Evolutionary conservation across 1,284 basidiomycete genomes (phyloP).

Genomic region (Tilletiaria anomala): DNA sequence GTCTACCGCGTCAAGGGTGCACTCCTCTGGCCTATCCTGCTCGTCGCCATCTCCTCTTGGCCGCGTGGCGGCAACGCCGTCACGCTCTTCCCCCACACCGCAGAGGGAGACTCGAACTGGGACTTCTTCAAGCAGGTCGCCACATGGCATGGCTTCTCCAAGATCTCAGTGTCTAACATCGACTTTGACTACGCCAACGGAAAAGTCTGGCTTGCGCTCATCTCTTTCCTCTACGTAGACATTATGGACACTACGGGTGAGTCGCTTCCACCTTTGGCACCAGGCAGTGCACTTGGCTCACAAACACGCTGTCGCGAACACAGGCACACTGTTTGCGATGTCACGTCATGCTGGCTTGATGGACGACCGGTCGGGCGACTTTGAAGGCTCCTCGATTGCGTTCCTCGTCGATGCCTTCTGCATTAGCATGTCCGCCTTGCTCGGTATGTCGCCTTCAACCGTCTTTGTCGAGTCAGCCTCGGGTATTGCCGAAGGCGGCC

Average conservation of each 20-base stretch:
- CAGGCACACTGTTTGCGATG: slow-evolving; percentile 76
- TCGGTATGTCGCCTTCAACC: slow-evolving; percentile 75
- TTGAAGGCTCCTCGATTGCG: slow-evolving; percentile 69
- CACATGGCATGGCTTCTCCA: slow-evolving; percentile 46
- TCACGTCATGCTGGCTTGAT: slow-evolving; percentile 78
- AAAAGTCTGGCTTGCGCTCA: slow-evolving; percentile 68
- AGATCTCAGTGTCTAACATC: slow-evolving; percentile 47
- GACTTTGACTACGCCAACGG: slow-evolving; percentile 50
- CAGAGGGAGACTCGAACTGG: slow-evolving; percentile 56
- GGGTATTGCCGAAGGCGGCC: slow-evolving; percentile 58
- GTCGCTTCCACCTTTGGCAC: background rate
- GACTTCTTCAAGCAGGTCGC: slow-evolving; percentile 78
- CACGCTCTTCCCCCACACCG: slow-evolving; percentile 66
- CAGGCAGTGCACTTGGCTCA: background rate
- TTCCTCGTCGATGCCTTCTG: slow-evolving; percentile 56
- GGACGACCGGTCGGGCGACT: slow-evolving; percentile 69
- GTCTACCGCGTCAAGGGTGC: slow-evolving; percentile 73
- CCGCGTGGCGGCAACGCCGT: slow-evolving; percentile 63
- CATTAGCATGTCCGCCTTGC: slow-evolving; percentile 64
- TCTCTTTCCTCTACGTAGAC: slow-evolving; percentile 73
- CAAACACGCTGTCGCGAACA: slow-evolving; percentile 39
- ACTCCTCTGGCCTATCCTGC: slow-evolving; percentile 60
- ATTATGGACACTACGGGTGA: slow-evolving; percentile 9
- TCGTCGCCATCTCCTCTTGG: slow-evolving; percentile 78
- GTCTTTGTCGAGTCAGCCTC: slow-evolving; percentile 65